Evolutionary conservation across 73 alveolate species (phyloP).

Genomic region (Tetrahymena malaccensis): DNA sequence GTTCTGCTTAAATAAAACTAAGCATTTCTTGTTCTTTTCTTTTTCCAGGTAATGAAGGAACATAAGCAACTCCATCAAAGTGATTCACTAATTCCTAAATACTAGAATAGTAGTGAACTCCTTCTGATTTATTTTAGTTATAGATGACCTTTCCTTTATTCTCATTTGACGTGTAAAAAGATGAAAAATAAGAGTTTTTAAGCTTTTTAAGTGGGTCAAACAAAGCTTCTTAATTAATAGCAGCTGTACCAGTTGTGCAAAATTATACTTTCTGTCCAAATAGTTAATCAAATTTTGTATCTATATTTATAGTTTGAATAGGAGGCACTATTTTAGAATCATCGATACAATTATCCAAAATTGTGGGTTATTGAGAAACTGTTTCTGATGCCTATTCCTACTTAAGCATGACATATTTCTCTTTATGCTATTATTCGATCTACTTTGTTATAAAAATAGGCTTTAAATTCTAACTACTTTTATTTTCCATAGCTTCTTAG

Average conservation of each 20-base stretch:
- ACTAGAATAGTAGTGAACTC: not conserved
- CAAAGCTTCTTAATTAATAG: not conserved
- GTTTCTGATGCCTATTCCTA: not conserved
- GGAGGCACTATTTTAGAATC: not conserved
- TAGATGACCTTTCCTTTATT: not conserved
- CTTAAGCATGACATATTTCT: not conserved
- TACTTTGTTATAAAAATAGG: not conserved
- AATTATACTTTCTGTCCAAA: not conserved
- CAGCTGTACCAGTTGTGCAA: not conserved
- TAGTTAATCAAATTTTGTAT: not conserved
- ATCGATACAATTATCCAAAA: not conserved
- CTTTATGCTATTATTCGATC: not conserved
- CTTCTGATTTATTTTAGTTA: not conserved
- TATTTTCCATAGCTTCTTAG: not conserved
- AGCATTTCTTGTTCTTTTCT: not conserved
- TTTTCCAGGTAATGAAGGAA: not conserved
- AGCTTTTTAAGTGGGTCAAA: not conserved
- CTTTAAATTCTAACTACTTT: not conserved
- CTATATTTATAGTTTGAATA: not conserved
- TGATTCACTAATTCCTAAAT: not conserved
- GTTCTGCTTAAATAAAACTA: not conserved
- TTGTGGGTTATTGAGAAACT: not conserved
- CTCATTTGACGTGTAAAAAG: not conserved
- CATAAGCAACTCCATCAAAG: not conserved
- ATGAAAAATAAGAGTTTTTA: not conserved